phyloP scores from a whole-genome alignment of 352 stramenopile species.

The Pythium aquatile region DNA sequence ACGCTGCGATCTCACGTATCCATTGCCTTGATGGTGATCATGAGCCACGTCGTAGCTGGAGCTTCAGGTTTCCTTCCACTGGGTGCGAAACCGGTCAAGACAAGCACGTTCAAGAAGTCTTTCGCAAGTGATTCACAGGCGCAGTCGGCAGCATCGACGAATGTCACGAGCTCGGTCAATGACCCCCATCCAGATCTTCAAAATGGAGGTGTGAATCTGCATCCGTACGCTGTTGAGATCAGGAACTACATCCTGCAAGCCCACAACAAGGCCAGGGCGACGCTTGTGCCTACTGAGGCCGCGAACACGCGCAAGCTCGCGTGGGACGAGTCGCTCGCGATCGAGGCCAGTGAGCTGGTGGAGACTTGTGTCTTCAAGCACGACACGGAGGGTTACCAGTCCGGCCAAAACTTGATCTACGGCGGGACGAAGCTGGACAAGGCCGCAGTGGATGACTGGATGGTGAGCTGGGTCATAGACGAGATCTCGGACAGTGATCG shows the following conservation, averaged over 20 bases:
- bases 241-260: slow-evolving; percentile 32
- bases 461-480: slow-evolving; percentile 33
- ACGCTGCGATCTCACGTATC: background rate
- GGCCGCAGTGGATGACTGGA: slow-evolving; percentile 30
- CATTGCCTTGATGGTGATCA: background rate
- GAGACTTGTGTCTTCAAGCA: slow-evolving; percentile 39
- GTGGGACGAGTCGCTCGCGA: slow-evolving; percentile 38
- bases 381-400: slow-evolving; percentile 38
- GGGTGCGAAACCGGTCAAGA: background rate
- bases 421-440: slow-evolving; percentile 27
- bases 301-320: slow-evolving; percentile 39
- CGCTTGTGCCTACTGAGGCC: slow-evolving; percentile 24
- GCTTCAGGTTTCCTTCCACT: background rate
- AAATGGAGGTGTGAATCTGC: slow-evolving; percentile 36
- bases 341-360: slow-evolving; percentile 38
- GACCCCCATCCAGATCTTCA: background rate
- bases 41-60: too few relatives aligned
- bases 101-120: background rate
- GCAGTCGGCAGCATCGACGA: background rate
- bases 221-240: slow-evolving; percentile 32
- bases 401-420: slow-evolving; percentile 42
- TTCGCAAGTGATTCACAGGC: background rate
- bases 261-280: slow-evolving; percentile 35
- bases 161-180: background rate
- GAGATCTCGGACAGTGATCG: slow-evolving; percentile 33